Percentiles rank a stretch among this genome's conserved stretches.
phyloP scores from a whole-genome alignment of 805 yeast genomes.

The Lachancea sp. region DNA sequence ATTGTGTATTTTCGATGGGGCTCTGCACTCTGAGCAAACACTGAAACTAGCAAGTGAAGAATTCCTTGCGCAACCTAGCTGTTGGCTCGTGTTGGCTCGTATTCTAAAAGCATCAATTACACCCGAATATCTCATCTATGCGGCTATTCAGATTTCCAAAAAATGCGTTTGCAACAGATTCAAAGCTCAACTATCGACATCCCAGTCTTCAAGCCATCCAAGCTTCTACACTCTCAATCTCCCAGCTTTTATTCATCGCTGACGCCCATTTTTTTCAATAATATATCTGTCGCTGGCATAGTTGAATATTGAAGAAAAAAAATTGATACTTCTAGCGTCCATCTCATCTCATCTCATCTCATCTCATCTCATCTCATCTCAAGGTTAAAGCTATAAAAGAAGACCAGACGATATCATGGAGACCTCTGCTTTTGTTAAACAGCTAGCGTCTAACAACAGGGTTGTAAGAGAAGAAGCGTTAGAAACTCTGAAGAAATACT shows the following conservation, averaged over 20 bases:
- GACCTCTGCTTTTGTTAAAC: constrained; percentile 57
- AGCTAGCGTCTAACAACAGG: constrained; percentile 74
- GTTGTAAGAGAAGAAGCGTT: constrained; percentile 69
- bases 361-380: not conserved
- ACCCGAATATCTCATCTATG: no score
- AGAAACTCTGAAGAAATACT: constrained; percentile 52
- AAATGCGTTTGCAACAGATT: no score
- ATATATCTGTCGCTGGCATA: not conserved
- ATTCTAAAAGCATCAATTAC: no score
- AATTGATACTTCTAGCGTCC: not conserved
- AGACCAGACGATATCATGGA: constrained; percentile 23
- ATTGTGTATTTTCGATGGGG: no score
- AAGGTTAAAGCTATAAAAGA: not conserved
- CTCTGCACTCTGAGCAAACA: no score
- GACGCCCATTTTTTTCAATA: not conserved
- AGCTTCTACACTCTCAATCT: not conserved
- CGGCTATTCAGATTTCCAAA: no score
- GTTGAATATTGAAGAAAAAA: not conserved
- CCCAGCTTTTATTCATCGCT: not conserved
- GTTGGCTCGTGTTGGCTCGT: no score
- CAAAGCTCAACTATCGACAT: no score
- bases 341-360: not conserved
- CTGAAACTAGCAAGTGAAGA: no score
- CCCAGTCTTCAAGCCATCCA: no score
- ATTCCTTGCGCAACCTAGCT: no score